A percentile compares a stretch with the other conserved stretches of the same genome.
These are phyloP conservation scores for Coniochaeta pulveracea DNA, from an alignment of 2,329 filamentous ascomycete genomes.

Conservation along the genomic window DNA sequence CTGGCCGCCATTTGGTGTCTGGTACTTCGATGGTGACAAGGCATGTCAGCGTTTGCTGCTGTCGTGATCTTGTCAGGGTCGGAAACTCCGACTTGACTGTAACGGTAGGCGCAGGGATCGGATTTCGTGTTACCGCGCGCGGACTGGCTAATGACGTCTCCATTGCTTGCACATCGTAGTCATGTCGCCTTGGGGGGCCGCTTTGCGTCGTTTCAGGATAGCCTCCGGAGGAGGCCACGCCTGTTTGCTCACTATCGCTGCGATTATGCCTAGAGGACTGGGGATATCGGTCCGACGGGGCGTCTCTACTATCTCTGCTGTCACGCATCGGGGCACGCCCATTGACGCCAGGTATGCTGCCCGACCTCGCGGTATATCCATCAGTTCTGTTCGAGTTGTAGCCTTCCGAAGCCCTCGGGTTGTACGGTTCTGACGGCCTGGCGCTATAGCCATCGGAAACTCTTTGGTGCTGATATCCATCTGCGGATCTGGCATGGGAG, in stretches of 20 bases:
- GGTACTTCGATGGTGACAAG: conserved; percentile 88
- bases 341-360: conserved; percentile 1
- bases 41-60: conserved; percentile 91
- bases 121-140: conserved; percentile 62
- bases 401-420: neutral
- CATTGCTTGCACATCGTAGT: conserved; percentile 95
- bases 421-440: neutral
- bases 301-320: conserved; percentile 35
- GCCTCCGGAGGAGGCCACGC: conserved; percentile 63
- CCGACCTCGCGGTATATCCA: neutral
- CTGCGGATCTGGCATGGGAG: conserved; percentile 22
- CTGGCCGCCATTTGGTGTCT: conserved; percentile 80
- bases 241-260: conserved; percentile 69
- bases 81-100: conserved; percentile 95
- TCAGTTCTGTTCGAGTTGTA: neutral
- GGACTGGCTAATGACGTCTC: conserved; percentile 73
- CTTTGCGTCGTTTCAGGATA: conserved; percentile 69
- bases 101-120: conserved; percentile 83
- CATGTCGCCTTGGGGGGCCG: conserved; percentile 59
- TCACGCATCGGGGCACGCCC: conserved; percentile 18
- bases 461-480: neutral
- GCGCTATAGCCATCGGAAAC: neutral
- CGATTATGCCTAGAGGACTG: conserved; percentile 49
- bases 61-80: conserved; percentile 79
- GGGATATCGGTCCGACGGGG: conserved; percentile 30